phyloP scores from a whole-genome alignment of 352 stramenopile species.

The Thalassiosira mediterranea region DNA sequence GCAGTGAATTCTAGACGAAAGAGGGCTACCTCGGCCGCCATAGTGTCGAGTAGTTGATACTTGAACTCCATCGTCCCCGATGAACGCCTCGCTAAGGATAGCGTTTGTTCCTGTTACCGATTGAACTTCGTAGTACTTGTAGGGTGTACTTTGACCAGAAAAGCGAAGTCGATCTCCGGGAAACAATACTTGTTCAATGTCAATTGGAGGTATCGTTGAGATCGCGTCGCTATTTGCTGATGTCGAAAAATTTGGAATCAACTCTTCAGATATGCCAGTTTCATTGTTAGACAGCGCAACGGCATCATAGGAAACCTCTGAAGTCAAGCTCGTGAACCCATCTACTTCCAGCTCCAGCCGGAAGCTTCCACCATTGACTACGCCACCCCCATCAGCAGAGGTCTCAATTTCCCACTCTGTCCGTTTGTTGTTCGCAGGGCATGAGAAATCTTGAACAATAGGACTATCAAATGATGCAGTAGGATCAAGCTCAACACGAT shows the following conservation, averaged over 20 bases:
- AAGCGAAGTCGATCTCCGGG: conserved; percentile 67
- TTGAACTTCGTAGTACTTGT: conserved; percentile 63
- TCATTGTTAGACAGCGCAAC: conserved; percentile 88
- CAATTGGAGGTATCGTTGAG: conserved; percentile 52
- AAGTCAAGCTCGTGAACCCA: conserved; percentile 66
- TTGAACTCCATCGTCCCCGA: conserved; percentile 54
- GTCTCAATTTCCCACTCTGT: conserved; percentile 73
- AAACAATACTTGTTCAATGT: conserved; percentile 67
- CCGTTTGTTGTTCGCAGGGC: conserved; percentile 65
- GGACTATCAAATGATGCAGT: conserved; percentile 77
- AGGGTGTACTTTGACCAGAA: conserved; percentile 49
- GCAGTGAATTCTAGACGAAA: conserved; percentile 69
- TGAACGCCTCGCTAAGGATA: conserved; percentile 46
- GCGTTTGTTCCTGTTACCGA: conserved; percentile 49
- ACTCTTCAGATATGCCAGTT: conserved; percentile 67
- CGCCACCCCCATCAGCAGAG: conserved; percentile 39
- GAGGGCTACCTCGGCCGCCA: conserved; percentile 61
- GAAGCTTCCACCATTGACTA: conserved; percentile 78
- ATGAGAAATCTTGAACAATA: conserved; percentile 72
- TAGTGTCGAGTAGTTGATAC: conserved; percentile 52
- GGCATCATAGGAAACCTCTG: conserved; percentile 92
- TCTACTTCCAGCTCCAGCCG: conserved; percentile 64
- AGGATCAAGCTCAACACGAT: conserved; percentile 81
- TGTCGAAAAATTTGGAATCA: conserved; percentile 56
- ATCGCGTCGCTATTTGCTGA: conserved; percentile 30